Evolutionary conservation across 352 stramenopile species (phyloP).

Genomic region (Phytophthora uliginosa): DNA sequence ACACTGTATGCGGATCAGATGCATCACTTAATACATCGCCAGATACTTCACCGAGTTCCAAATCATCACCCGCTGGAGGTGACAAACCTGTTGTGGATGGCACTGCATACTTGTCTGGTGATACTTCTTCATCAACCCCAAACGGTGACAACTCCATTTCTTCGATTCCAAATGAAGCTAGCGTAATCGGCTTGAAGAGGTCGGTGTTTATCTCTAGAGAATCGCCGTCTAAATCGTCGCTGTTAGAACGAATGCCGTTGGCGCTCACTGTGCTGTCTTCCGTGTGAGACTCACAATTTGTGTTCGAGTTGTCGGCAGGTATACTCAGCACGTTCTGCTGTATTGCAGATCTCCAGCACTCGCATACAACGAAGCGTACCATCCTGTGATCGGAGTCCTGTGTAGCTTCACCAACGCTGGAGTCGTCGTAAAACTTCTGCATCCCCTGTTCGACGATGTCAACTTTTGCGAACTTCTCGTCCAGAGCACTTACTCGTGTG

Average conservation of each 20-base stretch:
- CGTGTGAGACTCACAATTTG: neutral
- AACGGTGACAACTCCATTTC: conserved; percentile 54
- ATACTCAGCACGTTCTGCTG: neutral
- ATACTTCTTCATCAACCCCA: neutral
- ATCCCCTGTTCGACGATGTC: neutral
- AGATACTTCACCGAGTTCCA: neutral
- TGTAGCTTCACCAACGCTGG: neutral
- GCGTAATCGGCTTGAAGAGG: conserved; percentile 43
- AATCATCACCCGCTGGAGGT: neutral
- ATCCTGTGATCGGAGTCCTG: neutral
- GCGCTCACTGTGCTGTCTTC: neutral
- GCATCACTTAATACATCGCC: neutral
- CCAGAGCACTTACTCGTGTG: neutral
- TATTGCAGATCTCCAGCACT: conserved; percentile 29
- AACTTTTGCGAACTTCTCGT: neutral
- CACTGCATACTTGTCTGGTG: neutral
- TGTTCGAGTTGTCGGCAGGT: neutral
- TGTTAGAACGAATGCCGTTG: neutral
- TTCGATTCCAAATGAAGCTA: conserved; percentile 54
- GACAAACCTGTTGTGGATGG: neutral
- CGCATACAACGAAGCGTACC: conserved; percentile 40
- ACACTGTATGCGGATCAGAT: neutral
- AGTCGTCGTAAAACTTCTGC: neutral
- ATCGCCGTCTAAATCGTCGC: neutral
- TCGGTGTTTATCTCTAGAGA: conserved; percentile 15